Evolutionary conservation across 2,329 filamentous ascomycete species (phyloP), one percentile per base, ranked within the genome.

Genomic region (Epichloe sibirici): DNA sequence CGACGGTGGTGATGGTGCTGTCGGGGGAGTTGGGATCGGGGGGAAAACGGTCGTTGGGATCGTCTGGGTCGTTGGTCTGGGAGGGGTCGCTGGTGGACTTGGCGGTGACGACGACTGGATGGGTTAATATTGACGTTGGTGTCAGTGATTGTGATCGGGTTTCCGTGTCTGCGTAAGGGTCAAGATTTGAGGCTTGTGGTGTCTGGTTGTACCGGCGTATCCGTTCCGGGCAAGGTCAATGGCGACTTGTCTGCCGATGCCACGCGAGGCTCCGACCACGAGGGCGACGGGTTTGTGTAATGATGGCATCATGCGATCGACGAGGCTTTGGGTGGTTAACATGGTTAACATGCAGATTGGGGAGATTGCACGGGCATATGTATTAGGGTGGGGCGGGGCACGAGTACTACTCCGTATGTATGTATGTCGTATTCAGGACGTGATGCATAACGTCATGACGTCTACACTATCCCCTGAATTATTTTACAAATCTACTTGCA

Each of bases 1-100:
- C 80, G 40, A 93, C 88, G 1, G 88, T 93, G 66, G 76, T 87
- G 69, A 93, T 89, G 28, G 88, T 93, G 15, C 86, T 90, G 48
- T 78, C 0, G n/a, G 74, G 66, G 2, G 86, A 90, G 68, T 91
- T 90, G 13, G 87, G 86, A 61, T 89, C 75, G 75, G 2, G 88
- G 87, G 85, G 63, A 88, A 88, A 3, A n/a, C n/a, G n/a, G n/a
- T n/a, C 17, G 17, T 17, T 17, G 17, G 17, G 17, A 2, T 17
- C 17, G 17, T 17, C 2, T 1, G 0, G 83, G 77, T 2, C 53
- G 62, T 17, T 72, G 68, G 50, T 70, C 71, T 31, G 28, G 39
- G 69, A 70, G 3, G 83, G 77, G 59, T 88, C 76, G 46, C 82
- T 88, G 6, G 77, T 83, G 39, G 82, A 83, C 64, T 91, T 93